These are phyloP conservation scores for Paramecium octaurelia DNA, from an alignment of 73 alveolate species.

Conservation along the genomic window DNA sequence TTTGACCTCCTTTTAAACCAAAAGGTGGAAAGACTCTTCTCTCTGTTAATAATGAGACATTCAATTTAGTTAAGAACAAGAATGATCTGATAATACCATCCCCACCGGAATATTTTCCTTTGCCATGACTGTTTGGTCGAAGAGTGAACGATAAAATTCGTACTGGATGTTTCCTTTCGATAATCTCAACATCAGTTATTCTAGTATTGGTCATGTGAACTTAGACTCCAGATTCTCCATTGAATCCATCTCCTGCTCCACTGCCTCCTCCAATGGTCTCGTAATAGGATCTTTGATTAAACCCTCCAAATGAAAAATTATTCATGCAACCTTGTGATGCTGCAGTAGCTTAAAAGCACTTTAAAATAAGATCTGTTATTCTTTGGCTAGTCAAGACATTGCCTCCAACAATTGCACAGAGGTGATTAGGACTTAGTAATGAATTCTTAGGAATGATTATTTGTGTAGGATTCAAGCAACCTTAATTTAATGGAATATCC, in stretches of 20 bases:
- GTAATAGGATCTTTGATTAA: conserved; percentile 69
- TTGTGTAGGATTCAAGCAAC: conserved; percentile 86
- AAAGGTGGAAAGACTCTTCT: conserved; percentile 86
- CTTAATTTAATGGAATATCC: conserved; percentile 90
- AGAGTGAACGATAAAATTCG: conserved; percentile 66
- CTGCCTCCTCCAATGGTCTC: conserved; percentile 94
- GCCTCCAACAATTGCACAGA: conserved; percentile 91
- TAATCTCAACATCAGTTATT: conserved; percentile 87
- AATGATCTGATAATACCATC: conserved; percentile 89
- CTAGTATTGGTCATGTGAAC: conserved; percentile 95
- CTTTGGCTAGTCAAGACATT: conserved; percentile 85
- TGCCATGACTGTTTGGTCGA: conserved; percentile 84
- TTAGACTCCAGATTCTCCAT: conserved; percentile 84
- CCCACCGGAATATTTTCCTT: conserved; percentile 85
- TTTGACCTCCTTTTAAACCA: conserved; percentile 86
- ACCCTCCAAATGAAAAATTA: conserved; percentile 86
- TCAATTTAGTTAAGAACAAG: conserved; percentile 68
- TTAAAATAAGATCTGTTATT: conserved; percentile 83
- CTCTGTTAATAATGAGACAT: conserved; percentile 76
- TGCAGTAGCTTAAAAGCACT: conserved; percentile 81
- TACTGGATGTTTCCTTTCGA: conserved; percentile 89
- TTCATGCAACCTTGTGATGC: conserved; percentile 93
- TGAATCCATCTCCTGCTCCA: conserved; percentile 89
- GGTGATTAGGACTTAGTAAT: conserved; percentile 73
- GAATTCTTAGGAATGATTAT: conserved; percentile 70